Evolutionary conservation across 75 land plant genomes (phyloP), one percentile per base, ranked within the genome.

Genomic region (Pseudotsuga menziesii): DNA sequence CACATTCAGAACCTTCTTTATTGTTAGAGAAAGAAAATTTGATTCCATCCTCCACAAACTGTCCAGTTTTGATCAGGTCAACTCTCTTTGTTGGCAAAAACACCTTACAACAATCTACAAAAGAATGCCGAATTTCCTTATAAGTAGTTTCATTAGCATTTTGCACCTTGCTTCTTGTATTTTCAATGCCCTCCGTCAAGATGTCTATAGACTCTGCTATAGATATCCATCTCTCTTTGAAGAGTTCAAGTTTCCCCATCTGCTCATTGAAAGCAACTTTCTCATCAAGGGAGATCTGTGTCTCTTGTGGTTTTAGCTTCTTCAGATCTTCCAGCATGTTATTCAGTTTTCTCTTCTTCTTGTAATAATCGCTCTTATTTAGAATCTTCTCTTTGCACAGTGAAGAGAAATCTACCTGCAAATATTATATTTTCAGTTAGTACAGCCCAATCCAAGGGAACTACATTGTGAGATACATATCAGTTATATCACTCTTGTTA

Each of bases 191-290:
- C 52, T 77, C 72, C 26, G 66, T 48, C 15, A 80, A 75, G 22
- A 80, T 80, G 64, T 80, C 78, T 29, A 80, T 76, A n/a, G 82
- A 80, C 16, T 80, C 82, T 61, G 75, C 29, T 41, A 80, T 80
- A 29, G 78, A 80, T 6, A 29, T 54, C 78, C 72, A 73, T 61
- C 78, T 75, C n/a, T 60, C 72, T 62, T 80, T 80, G 58, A 80
- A 80, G 67, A 80, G 44, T 55, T 76, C 57, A 22, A 80, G 71
- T 17, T 63, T 80, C 29, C 77, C 79, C 16, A 48, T 54, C 57
- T 78, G 60, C 69, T 80, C 82, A 54, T 80, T 80, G 71, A 75
- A 73, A 16, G 78, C 71, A 23, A 80, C 67, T 61, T 80, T 80
- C 36, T 80, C 82, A 56, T 26, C 81, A 32, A 77, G 20, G 26